Evolutionary conservation across 192 early-diverging fungal genomes (phyloP).

Genomic region (Jimgerdemannia lactiflua): DNA sequence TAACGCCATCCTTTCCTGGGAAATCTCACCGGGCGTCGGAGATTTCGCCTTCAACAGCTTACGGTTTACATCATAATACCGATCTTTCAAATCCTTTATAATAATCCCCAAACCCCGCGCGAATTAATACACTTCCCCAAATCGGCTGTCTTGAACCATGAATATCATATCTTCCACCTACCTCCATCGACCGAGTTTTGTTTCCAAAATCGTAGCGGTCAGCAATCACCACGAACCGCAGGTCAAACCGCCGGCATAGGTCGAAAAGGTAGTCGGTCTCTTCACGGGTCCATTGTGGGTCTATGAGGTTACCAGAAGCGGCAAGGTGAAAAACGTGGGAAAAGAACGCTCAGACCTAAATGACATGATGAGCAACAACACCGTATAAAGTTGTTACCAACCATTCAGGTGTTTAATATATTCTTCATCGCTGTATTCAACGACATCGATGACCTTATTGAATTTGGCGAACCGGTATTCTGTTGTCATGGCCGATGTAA

Average conservation of each 20-base stretch:
- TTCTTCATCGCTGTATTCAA: conserved; percentile 79
- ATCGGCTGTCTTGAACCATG: conserved; percentile 12
- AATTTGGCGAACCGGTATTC: conserved; percentile 78
- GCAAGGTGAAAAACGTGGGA: not conserved
- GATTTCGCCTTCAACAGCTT: conserved; percentile 61
- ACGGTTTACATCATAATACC: conserved; percentile 73
- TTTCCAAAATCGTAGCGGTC: conserved; percentile 73
- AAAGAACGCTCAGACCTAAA: too few relatives aligned
- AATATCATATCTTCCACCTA: conserved; percentile 8
- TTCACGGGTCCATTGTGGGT: conserved; percentile 73
- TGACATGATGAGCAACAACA: not conserved
- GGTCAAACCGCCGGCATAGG: conserved; percentile 71
- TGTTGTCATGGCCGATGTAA: not conserved
- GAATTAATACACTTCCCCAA: not conserved
- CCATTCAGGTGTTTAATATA: conserved; percentile 71
- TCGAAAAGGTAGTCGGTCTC: conserved; percentile 86
- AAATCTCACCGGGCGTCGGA: conserved; percentile 14
- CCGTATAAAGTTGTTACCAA: conserved; percentile 4
- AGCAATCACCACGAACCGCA: conserved; percentile 80
- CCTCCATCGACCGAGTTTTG: conserved; percentile 45
- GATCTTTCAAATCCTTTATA: conserved; percentile 77
- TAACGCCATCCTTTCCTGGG: conserved; percentile 21
- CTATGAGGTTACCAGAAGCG: conserved; percentile 20
- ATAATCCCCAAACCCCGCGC: too few relatives aligned
- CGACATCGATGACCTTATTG: conserved; percentile 68